Evolutionary conservation across 2,329 filamentous ascomycete genomes (phyloP).

Genomic region (Rhinocladiella mackenziei): DNA sequence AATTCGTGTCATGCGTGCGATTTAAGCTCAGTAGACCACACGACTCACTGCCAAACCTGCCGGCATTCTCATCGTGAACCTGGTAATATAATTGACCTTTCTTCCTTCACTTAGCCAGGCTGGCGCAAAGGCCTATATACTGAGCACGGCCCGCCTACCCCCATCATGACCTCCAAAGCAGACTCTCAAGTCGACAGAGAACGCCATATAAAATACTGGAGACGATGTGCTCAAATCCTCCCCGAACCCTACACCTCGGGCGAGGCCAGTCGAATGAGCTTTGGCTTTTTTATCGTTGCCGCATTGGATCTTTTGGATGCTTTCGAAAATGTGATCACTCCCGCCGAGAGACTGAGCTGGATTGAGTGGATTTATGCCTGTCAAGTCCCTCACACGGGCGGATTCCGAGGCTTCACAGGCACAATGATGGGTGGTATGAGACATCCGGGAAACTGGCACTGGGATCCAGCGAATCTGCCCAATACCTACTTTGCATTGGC

Average conservation of each 20-base stretch:
- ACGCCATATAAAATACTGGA: slow-evolving; percentile 85
- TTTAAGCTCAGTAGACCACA: too few species aligned
- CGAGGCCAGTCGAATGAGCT: slow-evolving; percentile 84
- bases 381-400: slow-evolving; percentile 72
- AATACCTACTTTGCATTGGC: slow-evolving; percentile 86
- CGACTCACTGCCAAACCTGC: too few species aligned
- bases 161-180: slow-evolving; percentile 2
- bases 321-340: slow-evolving; percentile 52
- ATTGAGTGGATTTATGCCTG: slow-evolving; percentile 78
- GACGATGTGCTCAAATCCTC: slow-evolving; percentile 75
- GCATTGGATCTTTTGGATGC: slow-evolving; percentile 75
- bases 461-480: slow-evolving; percentile 77
- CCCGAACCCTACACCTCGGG: slow-evolving; percentile 80
- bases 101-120: too few species aligned
- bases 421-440: slow-evolving; percentile 53
- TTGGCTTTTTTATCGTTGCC: slow-evolving; percentile 84
- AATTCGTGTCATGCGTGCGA: too few species aligned
- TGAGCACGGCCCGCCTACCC: too few species aligned
- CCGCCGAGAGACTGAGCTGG: slow-evolving; percentile 36
- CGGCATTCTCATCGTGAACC: too few species aligned
- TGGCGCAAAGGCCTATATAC: too few species aligned
- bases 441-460: slow-evolving; percentile 52
- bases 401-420: slow-evolving; percentile 80
- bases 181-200: slow-evolving; percentile 50
- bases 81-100: too few species aligned